Evolutionary conservation across 768 basidiomycete species (phyloP).

Genomic region (Boletus sp.): DNA sequence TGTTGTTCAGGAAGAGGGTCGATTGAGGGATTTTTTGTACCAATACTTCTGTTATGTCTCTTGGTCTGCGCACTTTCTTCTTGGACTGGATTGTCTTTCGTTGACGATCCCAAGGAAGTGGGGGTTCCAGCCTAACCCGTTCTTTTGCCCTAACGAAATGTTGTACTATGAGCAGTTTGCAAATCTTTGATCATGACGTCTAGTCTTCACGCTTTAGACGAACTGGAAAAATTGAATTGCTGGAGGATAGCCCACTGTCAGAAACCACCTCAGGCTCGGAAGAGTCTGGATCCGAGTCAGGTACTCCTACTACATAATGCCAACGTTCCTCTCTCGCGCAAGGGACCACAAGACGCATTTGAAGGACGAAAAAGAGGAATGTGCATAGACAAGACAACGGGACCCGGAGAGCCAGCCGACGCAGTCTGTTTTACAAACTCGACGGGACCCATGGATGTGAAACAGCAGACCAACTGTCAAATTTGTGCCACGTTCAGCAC

Average conservation of each 20-base stretch:
- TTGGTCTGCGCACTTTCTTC: no score
- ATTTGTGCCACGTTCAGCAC: slow-evolving; percentile 39
- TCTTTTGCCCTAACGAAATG: no score
- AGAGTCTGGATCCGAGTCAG: no score
- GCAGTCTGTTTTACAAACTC: slow-evolving; percentile 51
- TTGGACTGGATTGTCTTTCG: not conserved
- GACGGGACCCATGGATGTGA: slow-evolving; percentile 49
- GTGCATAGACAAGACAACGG: slow-evolving; percentile 77
- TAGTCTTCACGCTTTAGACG: no score
- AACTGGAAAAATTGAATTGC: no score
- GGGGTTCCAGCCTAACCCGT: no score
- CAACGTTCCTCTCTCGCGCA: slow-evolving; percentile 70
- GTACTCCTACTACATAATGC: no score
- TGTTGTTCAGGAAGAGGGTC: not conserved
- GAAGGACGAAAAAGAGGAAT: slow-evolving; percentile 83
- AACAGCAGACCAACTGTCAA: slow-evolving; percentile 47
- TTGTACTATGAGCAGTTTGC: no score
- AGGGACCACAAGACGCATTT: slow-evolving; percentile 67
- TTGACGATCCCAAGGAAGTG: not conserved
- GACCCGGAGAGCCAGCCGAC: slow-evolving; percentile 32
- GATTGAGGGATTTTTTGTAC: not conserved
- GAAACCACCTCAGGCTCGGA: no score
- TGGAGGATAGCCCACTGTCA: no score
- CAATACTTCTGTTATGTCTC: not conserved
- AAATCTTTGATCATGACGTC: no score